Evolutionary conservation across 164 flowering plant genomes (phyloP), one percentile per base, ranked within the genome.

Genomic region (Piper betle): DNA sequence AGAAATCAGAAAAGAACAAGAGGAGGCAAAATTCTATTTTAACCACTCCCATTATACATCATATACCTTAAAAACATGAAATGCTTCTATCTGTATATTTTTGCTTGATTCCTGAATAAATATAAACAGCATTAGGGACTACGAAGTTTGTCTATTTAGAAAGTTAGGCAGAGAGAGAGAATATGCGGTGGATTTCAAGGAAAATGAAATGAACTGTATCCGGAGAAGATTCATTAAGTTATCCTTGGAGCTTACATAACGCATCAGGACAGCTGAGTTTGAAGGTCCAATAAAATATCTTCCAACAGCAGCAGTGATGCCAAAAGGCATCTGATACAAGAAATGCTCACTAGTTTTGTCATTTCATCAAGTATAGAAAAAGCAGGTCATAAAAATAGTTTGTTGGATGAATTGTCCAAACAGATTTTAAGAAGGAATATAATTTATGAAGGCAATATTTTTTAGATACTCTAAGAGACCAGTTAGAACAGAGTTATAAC

Each of bases 21-120:
- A 15, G 20, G 37, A 39, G 7, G 15, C 3, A 3, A 59, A 12
- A 5, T 4, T 0, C 7, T 46, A 41, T 33, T 16, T 19, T 55
- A 57, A 12, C n/a, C 19, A 41, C 3, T 5, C n/a, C n/a, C n/a
- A n/a, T n/a, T n/a, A n/a, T n/a, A n/a, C n/a, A n/a, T n/a, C n/a
- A n/a, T n/a, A 16, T 64, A 93, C 98, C 96, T 92, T 92, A 75
- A 92, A 92, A 64, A 92, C 94, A 78, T 89, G 98, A 75, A 92
- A 92, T 65, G 98, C 96, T 76, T 86, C 94, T 39, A 85, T 58
- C 68, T 86, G 94, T 60, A 93, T 93, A 68, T 76, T 80, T 83
- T 84, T 93, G 80, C 87, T 88, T 48, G 94, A 66, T 55, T 89
- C 96, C 97, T 93, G 86, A 60, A 72, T 62, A 67, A 18, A 20